A percentile compares a stretch with the other conserved stretches of the same genome.
phyloP scores from a whole-genome alignment of 1,284 basidiomycete species.

The Anthracocystis walkeri region DNA sequence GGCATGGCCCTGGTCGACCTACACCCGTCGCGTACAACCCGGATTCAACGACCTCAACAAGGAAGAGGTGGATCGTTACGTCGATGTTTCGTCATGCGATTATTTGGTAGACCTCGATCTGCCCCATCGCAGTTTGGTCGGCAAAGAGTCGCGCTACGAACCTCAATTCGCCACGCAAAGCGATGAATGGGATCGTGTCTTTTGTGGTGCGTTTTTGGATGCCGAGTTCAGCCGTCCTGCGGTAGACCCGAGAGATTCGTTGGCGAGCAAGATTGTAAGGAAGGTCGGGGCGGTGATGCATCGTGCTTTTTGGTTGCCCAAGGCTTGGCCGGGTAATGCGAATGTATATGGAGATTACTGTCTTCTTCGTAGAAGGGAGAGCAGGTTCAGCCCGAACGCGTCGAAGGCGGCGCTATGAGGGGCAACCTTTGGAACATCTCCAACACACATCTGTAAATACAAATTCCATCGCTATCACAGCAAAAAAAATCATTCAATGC shows the following conservation, averaged over 20 bases:
- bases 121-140: constrained; percentile 37
- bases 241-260: constrained; percentile 12
- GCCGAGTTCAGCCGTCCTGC: constrained; percentile 46
- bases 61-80: constrained; percentile 83
- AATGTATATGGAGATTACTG: constrained; percentile 62
- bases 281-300: constrained; percentile 42
- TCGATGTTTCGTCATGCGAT: constrained; percentile 70
- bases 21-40: constrained; percentile 76
- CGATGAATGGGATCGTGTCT: constrained; percentile 51
- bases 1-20: constrained; percentile 65
- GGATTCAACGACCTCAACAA: constrained; percentile 89
- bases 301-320: constrained; percentile 60
- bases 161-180: constrained; percentile 44
- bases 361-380: constrained; percentile 40
- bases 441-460: not conserved
- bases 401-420: not conserved
- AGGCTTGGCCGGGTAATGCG: constrained; percentile 34
- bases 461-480: not conserved
- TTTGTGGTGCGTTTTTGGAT: constrained; percentile 63
- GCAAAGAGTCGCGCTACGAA: constrained; percentile 35
- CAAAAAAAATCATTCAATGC: too few relatives aligned
- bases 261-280: constrained; percentile 1
- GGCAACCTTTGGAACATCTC: not conserved
- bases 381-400: constrained; percentile 16
- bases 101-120: constrained; percentile 63